phyloP scores from a whole-genome alignment of 495 filamentous ascomycete genomes.

The Penicillium canescens region DNA sequence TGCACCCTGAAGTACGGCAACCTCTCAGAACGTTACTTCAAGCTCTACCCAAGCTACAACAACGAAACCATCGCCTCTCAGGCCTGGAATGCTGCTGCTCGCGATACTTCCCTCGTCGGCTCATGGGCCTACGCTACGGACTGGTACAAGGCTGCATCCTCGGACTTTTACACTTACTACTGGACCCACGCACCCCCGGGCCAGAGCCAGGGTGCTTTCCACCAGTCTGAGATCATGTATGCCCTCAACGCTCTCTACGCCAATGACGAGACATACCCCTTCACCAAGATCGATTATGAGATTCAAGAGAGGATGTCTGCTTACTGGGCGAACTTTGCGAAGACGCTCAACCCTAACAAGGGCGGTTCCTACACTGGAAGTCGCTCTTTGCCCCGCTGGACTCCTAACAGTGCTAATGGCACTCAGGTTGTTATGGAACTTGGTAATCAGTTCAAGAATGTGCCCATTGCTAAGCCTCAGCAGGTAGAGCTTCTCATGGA shows the following conservation, averaged over 20 bases:
- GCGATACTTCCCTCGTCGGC: constrained; percentile 21
- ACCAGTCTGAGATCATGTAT: constrained; percentile 34
- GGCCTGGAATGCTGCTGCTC: constrained; percentile 29
- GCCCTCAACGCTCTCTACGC: constrained; percentile 27
- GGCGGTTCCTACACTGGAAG: constrained; percentile 24
- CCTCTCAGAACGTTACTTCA: constrained; percentile 22
- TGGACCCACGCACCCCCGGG: constrained; percentile 32
- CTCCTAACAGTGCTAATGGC: constrained; percentile 18
- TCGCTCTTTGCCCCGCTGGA: constrained; percentile 13
- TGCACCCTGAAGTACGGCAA: constrained; percentile 26
- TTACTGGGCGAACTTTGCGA: constrained; percentile 35
- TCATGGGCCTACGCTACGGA: constrained; percentile 28
- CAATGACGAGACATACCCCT: constrained; percentile 24
- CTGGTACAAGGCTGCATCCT: constrained; percentile 27
- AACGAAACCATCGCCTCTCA: constrained; percentile 20
- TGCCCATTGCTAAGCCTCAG: constrained; percentile 18
- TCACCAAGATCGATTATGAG: constrained; percentile 23
- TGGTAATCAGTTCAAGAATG: constrained; percentile 19
- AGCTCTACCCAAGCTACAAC: constrained; percentile 22
- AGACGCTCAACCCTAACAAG: constrained; percentile 28
- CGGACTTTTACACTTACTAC: constrained; percentile 33
- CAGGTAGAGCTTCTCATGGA: constrained; percentile 25
- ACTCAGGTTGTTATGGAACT: constrained; percentile 23
- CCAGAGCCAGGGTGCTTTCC: constrained; percentile 28
- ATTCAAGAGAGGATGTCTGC: constrained; percentile 25